Evolutionary conservation across 73 alveolate genomes (phyloP).

Genomic region (Paramecium bursaria): DNA sequence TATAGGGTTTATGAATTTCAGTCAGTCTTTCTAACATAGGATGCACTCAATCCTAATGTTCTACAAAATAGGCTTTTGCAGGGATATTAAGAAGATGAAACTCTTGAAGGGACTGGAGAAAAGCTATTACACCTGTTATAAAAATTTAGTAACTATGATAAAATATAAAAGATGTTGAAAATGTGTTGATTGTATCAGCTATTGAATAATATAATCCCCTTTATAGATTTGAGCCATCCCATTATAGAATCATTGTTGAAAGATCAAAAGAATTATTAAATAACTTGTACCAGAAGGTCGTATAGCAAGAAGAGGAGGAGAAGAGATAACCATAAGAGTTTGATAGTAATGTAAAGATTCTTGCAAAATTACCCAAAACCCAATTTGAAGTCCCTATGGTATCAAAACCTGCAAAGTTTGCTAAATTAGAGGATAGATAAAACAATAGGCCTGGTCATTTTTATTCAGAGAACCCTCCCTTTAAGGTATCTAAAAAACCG

Average conservation of each 20-base stretch:
- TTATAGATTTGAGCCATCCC: slow-evolving; percentile 67
- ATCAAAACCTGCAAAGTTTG: slow-evolving; percentile 40
- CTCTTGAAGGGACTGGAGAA: slow-evolving; percentile 73
- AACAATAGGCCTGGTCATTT: slow-evolving; percentile 67
- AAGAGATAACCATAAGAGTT: neutral
- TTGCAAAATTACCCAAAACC: slow-evolving; percentile 44
- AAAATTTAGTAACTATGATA: slow-evolving; percentile 59
- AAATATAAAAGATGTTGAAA: slow-evolving; percentile 61
- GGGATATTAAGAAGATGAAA: slow-evolving; percentile 69
- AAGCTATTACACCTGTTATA: slow-evolving; percentile 63
- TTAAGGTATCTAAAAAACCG: slow-evolving; percentile 29
- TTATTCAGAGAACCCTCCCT: slow-evolving; percentile 52
- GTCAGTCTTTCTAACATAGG: slow-evolving; percentile 59
- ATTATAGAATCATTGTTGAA: slow-evolving; percentile 66
- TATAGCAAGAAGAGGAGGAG: slow-evolving; percentile 60
- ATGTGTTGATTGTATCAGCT: slow-evolving; percentile 64
- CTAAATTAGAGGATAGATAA: slow-evolving; percentile 55
- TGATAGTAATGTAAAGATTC: neutral
- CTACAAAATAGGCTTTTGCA: slow-evolving; percentile 16
- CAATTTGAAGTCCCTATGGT: slow-evolving; percentile 43
- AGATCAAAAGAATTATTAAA: slow-evolving; percentile 66
- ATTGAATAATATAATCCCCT: slow-evolving; percentile 64
- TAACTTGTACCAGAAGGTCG: slow-evolving; percentile 60
- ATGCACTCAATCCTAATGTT: slow-evolving; percentile 46
- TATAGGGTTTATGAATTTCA: slow-evolving; percentile 61